Evolutionary conservation across 2,329 filamentous ascomycete species (phyloP).

Genomic region (Alternaria alternata): DNA sequence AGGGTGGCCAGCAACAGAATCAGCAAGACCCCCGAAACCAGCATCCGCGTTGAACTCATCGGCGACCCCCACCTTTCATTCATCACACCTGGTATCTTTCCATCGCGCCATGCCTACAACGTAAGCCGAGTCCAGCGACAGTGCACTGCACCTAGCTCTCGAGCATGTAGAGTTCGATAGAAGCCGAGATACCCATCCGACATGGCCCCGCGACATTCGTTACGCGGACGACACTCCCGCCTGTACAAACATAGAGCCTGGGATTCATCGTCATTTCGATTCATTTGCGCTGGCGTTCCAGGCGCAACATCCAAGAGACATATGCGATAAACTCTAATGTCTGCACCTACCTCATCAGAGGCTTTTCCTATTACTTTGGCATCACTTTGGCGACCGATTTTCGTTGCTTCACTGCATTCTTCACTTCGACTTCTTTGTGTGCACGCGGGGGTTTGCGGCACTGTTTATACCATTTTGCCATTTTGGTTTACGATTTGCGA

Average conservation of each 20-base stretch:
- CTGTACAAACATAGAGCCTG: slow-evolving; percentile 45
- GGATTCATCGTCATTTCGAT: slow-evolving; percentile 31
- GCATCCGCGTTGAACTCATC: slow-evolving; percentile 44
- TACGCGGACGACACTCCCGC: slow-evolving; percentile 29
- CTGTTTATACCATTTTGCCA: slow-evolving; percentile 46
- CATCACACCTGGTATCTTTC: slow-evolving; percentile 10
- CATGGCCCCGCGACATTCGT: slow-evolving; percentile 29
- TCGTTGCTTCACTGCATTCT: slow-evolving; percentile 28
- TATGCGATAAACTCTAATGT: slow-evolving; percentile 46
- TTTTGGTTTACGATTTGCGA: slow-evolving; percentile 32
- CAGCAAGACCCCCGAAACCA: slow-evolving; percentile 51
- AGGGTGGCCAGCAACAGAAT: slow-evolving; percentile 48
- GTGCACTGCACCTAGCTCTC: slow-evolving; percentile 23
- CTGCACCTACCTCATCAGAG: slow-evolving; percentile 35
- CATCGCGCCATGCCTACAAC: slow-evolving; percentile 18
- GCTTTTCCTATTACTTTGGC: slow-evolving; percentile 37
- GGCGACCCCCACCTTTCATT: slow-evolving; percentile 12
- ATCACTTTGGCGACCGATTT: slow-evolving; percentile 29
- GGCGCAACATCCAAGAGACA: slow-evolving; percentile 39
- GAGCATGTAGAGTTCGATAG: slow-evolving; percentile 26
- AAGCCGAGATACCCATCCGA: slow-evolving; percentile 20
- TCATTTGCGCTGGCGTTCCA: slow-evolving; percentile 46
- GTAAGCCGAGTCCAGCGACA: slow-evolving; percentile 19
- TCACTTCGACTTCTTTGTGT: slow-evolving; percentile 27
- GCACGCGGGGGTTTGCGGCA: slow-evolving; percentile 31